Base-by-base conservation (phyloP, 1,139 yeast genomes). In the Hyphopichia fennica region DNA sequence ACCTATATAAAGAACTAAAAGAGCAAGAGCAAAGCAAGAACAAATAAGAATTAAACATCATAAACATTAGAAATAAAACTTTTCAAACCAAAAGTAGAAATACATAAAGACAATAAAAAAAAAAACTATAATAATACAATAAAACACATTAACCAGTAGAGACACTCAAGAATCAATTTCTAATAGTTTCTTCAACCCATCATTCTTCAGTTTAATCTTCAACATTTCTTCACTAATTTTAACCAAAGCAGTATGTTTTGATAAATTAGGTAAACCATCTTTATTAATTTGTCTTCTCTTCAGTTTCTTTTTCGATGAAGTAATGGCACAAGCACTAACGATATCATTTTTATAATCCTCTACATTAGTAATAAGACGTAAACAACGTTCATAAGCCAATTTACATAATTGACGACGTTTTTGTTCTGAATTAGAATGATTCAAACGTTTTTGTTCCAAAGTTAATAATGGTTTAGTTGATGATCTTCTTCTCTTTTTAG, bases 361-460 rank as follows among this genome's bases (percentile, higher is more conserved):
- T 35, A 72, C 63, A 45, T 73, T 64, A 20, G 73, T 69, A 31
- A 73, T 66, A 37, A 72, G 58, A 34, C 70, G 58, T 38, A 73
- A 60, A 51, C 79, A 72, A 44, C 79, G 56, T 41, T 81, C 83
- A 56, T 81, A 81, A 1, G 87, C 82, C 29, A 69, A 65, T 60
- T 86, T 87, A 57, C 91, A 87, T 51, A 77, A 63, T 48, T 81
- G 83, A 37, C 96, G 72, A 43, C 96, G 75, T 53, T 80, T 79
- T 62, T 87, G 89, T 60, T 88, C 96, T 41, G 87, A 81, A 39
- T 79, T 72, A 7, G 87, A 81, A 59, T 88, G 96, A 54, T 85
- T 84, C 42, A 73, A 59, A 42, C 93, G 72, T 55, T 84, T 85
- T 57, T 87, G 89, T 52, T 83, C 85, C 40, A 79, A 75, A 0